Evolutionary conservation across 2,329 filamentous ascomycete genomes (phyloP), one percentile per base, ranked within the genome.

Genomic region (Triangularia setosa): DNA sequence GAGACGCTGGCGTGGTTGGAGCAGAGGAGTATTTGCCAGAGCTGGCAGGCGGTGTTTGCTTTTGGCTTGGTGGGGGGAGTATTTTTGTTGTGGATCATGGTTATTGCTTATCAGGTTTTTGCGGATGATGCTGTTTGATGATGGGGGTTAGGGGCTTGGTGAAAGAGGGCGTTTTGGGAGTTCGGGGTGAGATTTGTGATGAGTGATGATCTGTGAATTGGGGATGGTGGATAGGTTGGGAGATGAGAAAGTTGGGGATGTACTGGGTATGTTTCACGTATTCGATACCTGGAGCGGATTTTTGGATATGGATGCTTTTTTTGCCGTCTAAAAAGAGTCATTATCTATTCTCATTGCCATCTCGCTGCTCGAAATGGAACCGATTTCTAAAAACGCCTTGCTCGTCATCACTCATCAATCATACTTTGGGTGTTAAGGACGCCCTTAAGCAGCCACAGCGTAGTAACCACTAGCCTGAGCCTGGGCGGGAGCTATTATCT

Each of bases 31-130:
- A 89, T 89, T 69, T 90, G 87, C 84, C 76, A 80, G 84, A 81
- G 64, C 53, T 90, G 87, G 87, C 83, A 87, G 69, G 81, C 87
- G 1, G 84, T 85, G 1, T 90, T 89, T 74, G 82, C 86, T 0
- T 87, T 90, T 73, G 81, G 81, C 18, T 74, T 90, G 24, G 82
- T 87, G 1, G 87, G 87, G 0, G 78, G 75, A 18, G 76, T 88
- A 1, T 89, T 89, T 68, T 73, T 88, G 64, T 72, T 89, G n/a
- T 89, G 87, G 87, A 85, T 89, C 71, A 88, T 89, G 80, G 78
- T 88, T 67, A 88, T 89, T 83, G 83, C 86, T 11, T 86, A 87
- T 69, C 85, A 87, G 67, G 87, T 89, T 9, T 89, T 86, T 77
- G 82, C 72, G 1, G 72, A 75, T 57, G 71, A 73, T 65, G 44